Conservation (phyloP, 805 yeast genomes). For the Cyberlindnera mississippiensis region DNA sequence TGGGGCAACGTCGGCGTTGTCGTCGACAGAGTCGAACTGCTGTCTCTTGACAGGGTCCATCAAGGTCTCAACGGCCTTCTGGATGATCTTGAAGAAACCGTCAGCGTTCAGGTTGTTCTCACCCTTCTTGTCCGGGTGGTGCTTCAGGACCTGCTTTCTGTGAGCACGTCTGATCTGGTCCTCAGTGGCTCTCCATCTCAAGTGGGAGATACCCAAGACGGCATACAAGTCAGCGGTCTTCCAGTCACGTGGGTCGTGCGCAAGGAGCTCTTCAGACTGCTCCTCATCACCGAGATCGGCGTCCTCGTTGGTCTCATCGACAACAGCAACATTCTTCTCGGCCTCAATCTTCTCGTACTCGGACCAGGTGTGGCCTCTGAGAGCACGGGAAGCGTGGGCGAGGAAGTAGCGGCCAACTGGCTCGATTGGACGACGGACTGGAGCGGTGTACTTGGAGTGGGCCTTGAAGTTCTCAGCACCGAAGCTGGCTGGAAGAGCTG, state of each 20-base stretch:
- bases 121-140: slow-evolving; percentile 98
- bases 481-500: slow-evolving; percentile 53
- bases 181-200: slow-evolving; percentile 87
- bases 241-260: slow-evolving; percentile 98
- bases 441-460: slow-evolving; percentile 47
- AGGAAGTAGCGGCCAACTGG: slow-evolving; percentile 95
- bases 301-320: slow-evolving; percentile 54
- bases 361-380: slow-evolving; percentile 98
- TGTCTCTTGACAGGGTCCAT: slow-evolving; percentile 82
- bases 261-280: slow-evolving; percentile 62
- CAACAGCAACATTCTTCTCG: slow-evolving; percentile 66
- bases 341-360: slow-evolving; percentile 94
- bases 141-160: slow-evolving; percentile 92
- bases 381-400: slow-evolving; percentile 93
- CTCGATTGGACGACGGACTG: slow-evolving; percentile 80
- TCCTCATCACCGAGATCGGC: slow-evolving; percentile 70
- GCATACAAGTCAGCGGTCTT: slow-evolving; percentile 94
- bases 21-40: slow-evolving; percentile 95
- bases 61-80: slow-evolving; percentile 90
- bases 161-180: slow-evolving; percentile 95
- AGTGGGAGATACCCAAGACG: slow-evolving; percentile 87
- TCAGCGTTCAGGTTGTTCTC: slow-evolving; percentile 89
- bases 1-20: slow-evolving; percentile 76
- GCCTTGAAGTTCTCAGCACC: slow-evolving; percentile 48
- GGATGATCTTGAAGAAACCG: slow-evolving; percentile 96